Evolutionary conservation across 768 basidiomycete species (phyloP).

Genomic region (Mycena epipterygia): DNA sequence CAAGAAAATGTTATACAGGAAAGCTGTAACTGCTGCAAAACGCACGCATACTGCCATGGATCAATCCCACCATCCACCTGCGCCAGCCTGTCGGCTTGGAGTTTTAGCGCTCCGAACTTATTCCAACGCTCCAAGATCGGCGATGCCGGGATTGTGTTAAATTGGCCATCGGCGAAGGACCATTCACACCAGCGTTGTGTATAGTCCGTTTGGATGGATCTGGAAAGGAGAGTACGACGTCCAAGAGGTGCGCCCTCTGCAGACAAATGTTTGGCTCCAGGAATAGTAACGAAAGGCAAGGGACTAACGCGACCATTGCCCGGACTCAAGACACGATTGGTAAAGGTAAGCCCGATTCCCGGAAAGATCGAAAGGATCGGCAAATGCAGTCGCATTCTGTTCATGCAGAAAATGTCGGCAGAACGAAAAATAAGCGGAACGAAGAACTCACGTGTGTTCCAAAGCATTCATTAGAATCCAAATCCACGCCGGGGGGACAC

Average conservation of each 20-base stretch:
- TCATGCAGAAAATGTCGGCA: constrained; percentile 5
- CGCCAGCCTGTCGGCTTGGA: constrained; percentile 27
- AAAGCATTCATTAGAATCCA: constrained; percentile 31
- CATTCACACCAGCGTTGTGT: constrained; percentile 6
- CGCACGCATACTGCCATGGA: constrained; percentile 33
- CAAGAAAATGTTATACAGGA: constrained; percentile 13
- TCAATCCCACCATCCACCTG: constrained; percentile 30
- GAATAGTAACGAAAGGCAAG: not conserved
- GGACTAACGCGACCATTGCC: constrained; percentile 23
- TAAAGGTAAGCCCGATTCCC: constrained; percentile 28
- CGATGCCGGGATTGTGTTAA: constrained; percentile 21
- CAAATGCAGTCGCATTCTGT: constrained; percentile 21
- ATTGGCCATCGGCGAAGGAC: constrained; percentile 19
- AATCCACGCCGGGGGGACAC: constrained; percentile 24
- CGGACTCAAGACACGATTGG: constrained; percentile 26
- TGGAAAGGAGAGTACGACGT: constrained; percentile 23
- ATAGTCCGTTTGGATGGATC: constrained; percentile 25
- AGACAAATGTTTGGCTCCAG: not conserved
- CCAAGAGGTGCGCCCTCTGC: constrained; percentile 21
- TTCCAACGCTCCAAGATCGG: constrained; percentile 30
- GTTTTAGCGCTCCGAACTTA: constrained; percentile 23
- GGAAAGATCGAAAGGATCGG: constrained; percentile 22
- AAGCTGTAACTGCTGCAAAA: not conserved
- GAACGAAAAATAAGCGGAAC: constrained; percentile 3
- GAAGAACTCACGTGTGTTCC: constrained; percentile 25